Base-by-base conservation (phyloP, 2,329 filamentous ascomycete species). In the Sarocladium brachiariae region DNA sequence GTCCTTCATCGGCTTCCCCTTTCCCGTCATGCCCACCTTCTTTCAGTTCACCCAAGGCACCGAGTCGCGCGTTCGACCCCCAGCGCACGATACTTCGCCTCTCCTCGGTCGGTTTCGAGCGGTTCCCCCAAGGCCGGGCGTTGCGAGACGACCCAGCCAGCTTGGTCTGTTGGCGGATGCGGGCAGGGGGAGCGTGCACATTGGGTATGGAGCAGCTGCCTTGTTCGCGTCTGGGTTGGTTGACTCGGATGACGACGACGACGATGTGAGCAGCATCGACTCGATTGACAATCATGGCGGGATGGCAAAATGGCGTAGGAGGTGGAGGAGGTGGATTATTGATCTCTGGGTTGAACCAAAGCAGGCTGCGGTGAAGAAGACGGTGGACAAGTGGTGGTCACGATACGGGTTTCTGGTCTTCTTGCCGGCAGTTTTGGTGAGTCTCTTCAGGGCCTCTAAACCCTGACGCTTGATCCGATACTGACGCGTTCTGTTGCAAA, bases 41-140 rank as follows among this genome's bases (percentile, higher is more conserved):
- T 85, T 86, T 68, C 73, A 77, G 63, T 86, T 86, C 67, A 81
- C 81, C 55, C 81, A 81, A 61, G 82, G 81, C 64, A 75, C 70
- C 60, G 82, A 85, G 67, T 75, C 79, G 55, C 74, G 71, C 58
- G 68, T 71, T 53, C 72, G 72, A 48, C 72, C 72, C 16, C 46
- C 46, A 9, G 51, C 49, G 52, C 70, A 70, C 57, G 76, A 83
- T 59, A 69, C 78, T 37, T 78, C 81, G 16, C 80, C 82, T 21
- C 67, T 84, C 8, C 75, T 85, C 2, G 82, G 82, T 54, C 78
- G 82, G 34, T 86, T 82, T 66, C 79, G 81, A 54, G 82, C 81
- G 53, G 79, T 85, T 16, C 79, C 78, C 7, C 68, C 71, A 23
- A 67, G 67, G 21, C 63, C 61, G 46, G 51, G 58, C 37, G 57